Percentiles rank a stretch among this genome's conserved stretches.
Evolutionary conservation across 805 yeast genomes (phyloP).

Genomic region (Kodamaea sagamina): DNA sequence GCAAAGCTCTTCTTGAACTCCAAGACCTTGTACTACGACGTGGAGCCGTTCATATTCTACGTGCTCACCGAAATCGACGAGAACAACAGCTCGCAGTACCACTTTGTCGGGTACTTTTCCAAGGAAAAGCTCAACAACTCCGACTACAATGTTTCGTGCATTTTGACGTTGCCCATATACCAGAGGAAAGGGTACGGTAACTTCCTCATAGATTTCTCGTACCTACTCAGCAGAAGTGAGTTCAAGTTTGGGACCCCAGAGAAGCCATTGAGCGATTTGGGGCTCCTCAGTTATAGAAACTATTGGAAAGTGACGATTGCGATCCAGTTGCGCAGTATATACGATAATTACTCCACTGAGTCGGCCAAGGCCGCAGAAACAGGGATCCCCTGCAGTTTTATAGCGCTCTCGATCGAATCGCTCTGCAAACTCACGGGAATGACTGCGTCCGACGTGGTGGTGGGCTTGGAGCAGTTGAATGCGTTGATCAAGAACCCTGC

Average conservation of each 20-base stretch:
- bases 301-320: slow-evolving; percentile 80
- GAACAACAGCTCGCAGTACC: slow-evolving; percentile 46
- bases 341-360: slow-evolving; percentile 14
- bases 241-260: slow-evolving; percentile 90
- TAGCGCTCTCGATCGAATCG: slow-evolving; percentile 54
- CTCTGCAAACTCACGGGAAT: slow-evolving; percentile 77
- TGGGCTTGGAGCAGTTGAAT: slow-evolving; percentile 77
- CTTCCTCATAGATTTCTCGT: slow-evolving; percentile 85
- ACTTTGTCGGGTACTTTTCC: slow-evolving; percentile 92
- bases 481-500: slow-evolving; percentile 53
- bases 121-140: slow-evolving; percentile 79
- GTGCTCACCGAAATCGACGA: slow-evolving; percentile 70
- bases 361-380: slow-evolving; percentile 1
- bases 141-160: slow-evolving; percentile 85
- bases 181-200: slow-evolving; percentile 91
- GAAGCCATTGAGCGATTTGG: slow-evolving; percentile 87
- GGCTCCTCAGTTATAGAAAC: slow-evolving; percentile 78
- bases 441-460: slow-evolving; percentile 82
- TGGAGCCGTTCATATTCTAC: slow-evolving; percentile 92
- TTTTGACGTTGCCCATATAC: slow-evolving; percentile 81
- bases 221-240: slow-evolving; percentile 73
- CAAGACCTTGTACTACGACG: slow-evolving; percentile 90
- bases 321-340: slow-evolving; percentile 38
- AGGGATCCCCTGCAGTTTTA: not conserved
- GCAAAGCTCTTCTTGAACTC: slow-evolving; percentile 90